A percentile compares a stretch with the other conserved stretches of the same genome.
Conservation (phyloP, 164 flowering plant species). For the Stephania cephalantha region DNA sequence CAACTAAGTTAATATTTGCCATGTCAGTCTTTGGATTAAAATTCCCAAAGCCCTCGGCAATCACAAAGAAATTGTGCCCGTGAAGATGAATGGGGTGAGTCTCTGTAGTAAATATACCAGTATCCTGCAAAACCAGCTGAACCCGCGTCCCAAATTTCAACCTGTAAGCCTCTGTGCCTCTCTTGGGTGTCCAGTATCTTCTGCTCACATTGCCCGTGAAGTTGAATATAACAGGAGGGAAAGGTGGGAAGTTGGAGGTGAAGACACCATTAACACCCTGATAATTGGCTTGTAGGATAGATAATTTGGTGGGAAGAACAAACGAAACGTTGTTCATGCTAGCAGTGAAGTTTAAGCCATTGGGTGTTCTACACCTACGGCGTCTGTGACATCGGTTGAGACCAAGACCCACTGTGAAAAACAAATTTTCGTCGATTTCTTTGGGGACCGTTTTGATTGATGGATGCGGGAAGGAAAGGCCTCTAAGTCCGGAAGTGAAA, state of each 20-base stretch:
- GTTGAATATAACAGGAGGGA: slow-evolving; percentile 57
- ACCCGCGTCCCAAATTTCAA: slow-evolving; percentile 57
- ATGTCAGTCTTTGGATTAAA: slow-evolving; percentile 56
- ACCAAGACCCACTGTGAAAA: slow-evolving; percentile 83
- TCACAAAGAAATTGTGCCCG: slow-evolving; percentile 66
- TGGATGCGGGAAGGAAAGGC: slow-evolving; percentile 15
- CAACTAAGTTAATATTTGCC: slow-evolving; percentile 60
- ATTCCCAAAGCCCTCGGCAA: slow-evolving; percentile 73
- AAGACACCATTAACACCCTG: slow-evolving; percentile 50
- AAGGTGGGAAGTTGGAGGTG: slow-evolving; percentile 66
- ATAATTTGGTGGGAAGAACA: slow-evolving; percentile 52
- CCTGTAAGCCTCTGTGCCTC: slow-evolving; percentile 50
- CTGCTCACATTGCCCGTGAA: slow-evolving; percentile 63
- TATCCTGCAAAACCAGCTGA: slow-evolving; percentile 73
- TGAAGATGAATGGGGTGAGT: slow-evolving; percentile 92
- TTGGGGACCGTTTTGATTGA: slow-evolving; percentile 37
- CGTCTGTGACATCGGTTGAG: slow-evolving; percentile 49
- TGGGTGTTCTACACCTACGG: slow-evolving; percentile 73
- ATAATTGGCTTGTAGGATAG: slow-evolving; percentile 65
- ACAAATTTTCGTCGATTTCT: slow-evolving; percentile 47
- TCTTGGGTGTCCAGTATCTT: slow-evolving; percentile 54
- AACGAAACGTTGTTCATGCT: slow-evolving; percentile 90
- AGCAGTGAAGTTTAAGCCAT: slow-evolving; percentile 71
- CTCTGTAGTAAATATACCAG: slow-evolving; percentile 58
- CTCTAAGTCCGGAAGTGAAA: slow-evolving; percentile 36